Base-by-base conservation (phyloP, 768 basidiomycete species). In the Agaricus subrufescens region DNA sequence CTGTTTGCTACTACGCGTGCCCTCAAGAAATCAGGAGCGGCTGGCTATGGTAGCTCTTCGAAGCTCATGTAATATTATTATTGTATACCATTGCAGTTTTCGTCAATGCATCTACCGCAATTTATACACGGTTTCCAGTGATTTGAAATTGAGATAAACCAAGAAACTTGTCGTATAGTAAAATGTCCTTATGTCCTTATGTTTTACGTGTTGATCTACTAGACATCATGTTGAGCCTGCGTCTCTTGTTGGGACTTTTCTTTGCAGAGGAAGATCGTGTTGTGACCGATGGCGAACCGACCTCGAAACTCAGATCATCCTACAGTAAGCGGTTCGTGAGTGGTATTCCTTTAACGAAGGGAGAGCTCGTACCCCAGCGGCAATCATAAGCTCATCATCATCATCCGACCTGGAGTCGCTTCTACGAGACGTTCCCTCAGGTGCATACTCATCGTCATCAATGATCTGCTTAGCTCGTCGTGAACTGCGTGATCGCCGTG, bases 1-100 rank as follows among this genome's bases (percentile, higher is more conserved):
- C 79, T 97, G 56, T 98, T 96, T 67, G 89, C 87, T 14, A 88
- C 94, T 31, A 80, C 83, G 50, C 83, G 85, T 58, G 80, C 78
- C 46, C 67, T 98, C 59, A 91, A 90, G 71, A 89, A 86, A 72
- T 74, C 74, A 55, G 62, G 65, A 6, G 63, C 56, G 37, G 52
- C 61, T 29, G 69, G 71, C 7, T 64, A 66, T 54, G 71, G 72
- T 23, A 69, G 68, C 51, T 59, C 68, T 34, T 72, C 71, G 34
- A 82, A 81, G 64, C 65, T 76, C 58, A 78, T 80, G 75, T 81
- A 70, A 72, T 65, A 29, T 50, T 34, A 2, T 9, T 60, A 50
- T 37, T 58, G 60, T 61, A 61, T 58, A 47, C 53, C 56, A 55
- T 55, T 59, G 30, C 43, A 39, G 43, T 27, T 34, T 31, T 39